Evolutionary conservation across 1,284 basidiomycete genomes (phyloP).

Genomic region (Puccinia polysora): DNA sequence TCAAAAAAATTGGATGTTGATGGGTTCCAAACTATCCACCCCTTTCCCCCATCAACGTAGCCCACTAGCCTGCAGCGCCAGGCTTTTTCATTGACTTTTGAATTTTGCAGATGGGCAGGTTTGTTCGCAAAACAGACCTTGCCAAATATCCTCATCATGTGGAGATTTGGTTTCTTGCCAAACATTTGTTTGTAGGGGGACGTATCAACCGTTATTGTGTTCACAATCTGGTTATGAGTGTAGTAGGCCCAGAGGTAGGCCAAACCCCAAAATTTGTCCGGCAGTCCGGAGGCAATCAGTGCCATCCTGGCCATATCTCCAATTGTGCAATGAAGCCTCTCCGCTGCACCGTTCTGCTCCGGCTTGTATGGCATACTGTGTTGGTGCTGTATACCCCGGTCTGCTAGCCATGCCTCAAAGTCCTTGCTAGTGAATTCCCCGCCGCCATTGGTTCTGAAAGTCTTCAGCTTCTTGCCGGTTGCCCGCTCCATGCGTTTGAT

Average conservation of each 20-base stretch:
- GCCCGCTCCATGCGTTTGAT: not conserved
- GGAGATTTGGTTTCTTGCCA: not conserved
- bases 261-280: not conserved
- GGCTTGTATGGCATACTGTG: not conserved
- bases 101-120: not conserved
- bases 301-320: not conserved
- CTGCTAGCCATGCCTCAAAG: not conserved
- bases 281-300: not conserved
- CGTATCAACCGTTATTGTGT: not conserved
- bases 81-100: not conserved
- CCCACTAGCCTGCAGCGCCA: not conserved
- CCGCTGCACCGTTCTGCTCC: not conserved
- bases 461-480: not conserved
- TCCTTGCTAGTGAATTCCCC: not conserved
- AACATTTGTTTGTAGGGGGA: not conserved
- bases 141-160: slow-evolving; percentile 9
- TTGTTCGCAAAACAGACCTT: not conserved
- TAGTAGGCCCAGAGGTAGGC: not conserved
- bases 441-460: not conserved
- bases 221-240: not conserved
- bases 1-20: not conserved
- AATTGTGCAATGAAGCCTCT: not conserved
- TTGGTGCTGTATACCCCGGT: not conserved
- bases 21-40: not conserved
- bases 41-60: not conserved